Base-by-base conservation (phyloP, 2,329 filamentous ascomycete genomes). In the Penicillium polonicum region DNA sequence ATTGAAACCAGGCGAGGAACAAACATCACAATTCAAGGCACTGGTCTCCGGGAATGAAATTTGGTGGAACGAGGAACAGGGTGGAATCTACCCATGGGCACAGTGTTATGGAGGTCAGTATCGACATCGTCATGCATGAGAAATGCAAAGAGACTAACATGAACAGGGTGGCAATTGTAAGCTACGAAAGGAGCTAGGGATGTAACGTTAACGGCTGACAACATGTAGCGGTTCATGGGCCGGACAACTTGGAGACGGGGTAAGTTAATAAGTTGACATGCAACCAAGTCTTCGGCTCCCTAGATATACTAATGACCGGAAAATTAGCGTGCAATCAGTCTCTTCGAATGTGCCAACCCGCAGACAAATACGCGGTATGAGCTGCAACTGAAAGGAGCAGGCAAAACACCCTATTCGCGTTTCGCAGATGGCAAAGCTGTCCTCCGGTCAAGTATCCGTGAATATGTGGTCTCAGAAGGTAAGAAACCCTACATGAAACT, bases 361-460 rank as follows among this genome's bases (percentile, higher is more conserved):
- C 70, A 73, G 2, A 89, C 89, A 0, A 83, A 84, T n/a, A 81
- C 78, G 36, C 84, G 90, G 27, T 97, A 96, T 72, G 94, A 99
- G 75, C 73, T 97, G 43, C 94, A 97, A 75, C 81, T 99, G 60
- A 99, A 99, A 74, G 94, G 94, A 25, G 94, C 94, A 17, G 94
- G 94, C 5, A 79, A 88, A 68, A 99, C 94, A 4, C 94, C 94
- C 0, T 99, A 99, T 77, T 96, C 91, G 39, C 88, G 94, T 4
- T 99, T 99, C 66, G 94, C 94, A 25, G 94, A 99, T 72, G 94
- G 94, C 31, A 93, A 94, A 72, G 94, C 94, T 0, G 94, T 99
- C 3, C 79, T 99, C 51, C 82, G 94, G 60, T 96, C 91, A 29
- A 96, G 91, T 70, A 96, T 99, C 65, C 85, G 94, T 60, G 94